Evolutionary conservation across 2,329 filamentous ascomycete genomes (phyloP), one percentile per base, ranked within the genome.

Genomic region (Pochonia chlamydosporia): DNA sequence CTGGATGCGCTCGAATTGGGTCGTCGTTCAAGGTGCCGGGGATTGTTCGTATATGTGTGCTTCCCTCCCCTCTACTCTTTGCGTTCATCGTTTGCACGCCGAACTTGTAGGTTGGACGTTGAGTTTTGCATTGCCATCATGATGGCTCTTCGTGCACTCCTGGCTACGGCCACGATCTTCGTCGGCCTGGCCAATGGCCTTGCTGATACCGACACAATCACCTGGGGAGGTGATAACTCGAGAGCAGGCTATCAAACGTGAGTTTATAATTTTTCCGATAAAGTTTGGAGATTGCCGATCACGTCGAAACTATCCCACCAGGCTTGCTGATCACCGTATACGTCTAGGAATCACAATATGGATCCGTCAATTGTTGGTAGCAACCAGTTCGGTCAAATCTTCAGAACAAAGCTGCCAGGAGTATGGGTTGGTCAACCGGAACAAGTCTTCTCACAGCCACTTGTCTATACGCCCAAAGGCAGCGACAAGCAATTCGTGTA

Each of bases 211-310:
- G 75, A 79, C 50, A 79, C 76, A 48, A 79, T 80, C 51, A 81
- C 78, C 24, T 80, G 77, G 75, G 76, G 76, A 54, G 78, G 78
- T 50, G 76, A 79, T 54, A 79, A 78, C 56, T 69, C 73, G 10
- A 64, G 77, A 43, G 58, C 70, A 11, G 75, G 77, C 24, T 80
- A 80, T 57, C 73, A 77, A 58, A 70, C 66, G 74, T 76, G 54
- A 58, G 70, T 62, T n/a, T 6, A 25, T 11, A 5, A 40, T 24
- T 5, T 13, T 7, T 4, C 37, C 37, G 11, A 40, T 40, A 9
- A 4, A 16, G 31, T 35, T n/a, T n/a, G 18, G 14, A 28, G 4
- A 7, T 4, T 10, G 40, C n/a, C 40, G 24, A 41, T 41, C 40
- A 37, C 8, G 16, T 18, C 35, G 16, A n/a, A n/a, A n/a, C n/a